Evolutionary conservation across 2,329 filamentous ascomycete species (phyloP), one percentile per base, ranked within the genome.

Genomic region (Geosmithia flava): DNA sequence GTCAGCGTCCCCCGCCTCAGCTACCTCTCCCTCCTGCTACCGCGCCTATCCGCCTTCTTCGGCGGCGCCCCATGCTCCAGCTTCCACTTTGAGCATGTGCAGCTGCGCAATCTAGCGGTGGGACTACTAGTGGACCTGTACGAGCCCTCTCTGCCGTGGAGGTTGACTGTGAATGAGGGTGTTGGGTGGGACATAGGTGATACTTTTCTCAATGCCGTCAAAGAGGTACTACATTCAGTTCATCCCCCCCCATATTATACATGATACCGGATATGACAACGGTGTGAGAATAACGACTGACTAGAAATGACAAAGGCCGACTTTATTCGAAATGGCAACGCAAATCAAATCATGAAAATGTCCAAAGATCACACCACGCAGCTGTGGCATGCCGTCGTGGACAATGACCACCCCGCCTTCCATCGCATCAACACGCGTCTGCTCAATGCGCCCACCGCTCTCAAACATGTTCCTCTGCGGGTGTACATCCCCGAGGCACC

Each of bases 301-400:
- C n/a, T n/a, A n/a, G n/a, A n/a, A n/a, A n/a, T n/a, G n/a, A 7
- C 11, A 37, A 49, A 80, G 73, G 89, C 90, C 29, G 89, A 95
- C 64, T 95, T 89, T 55, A 71, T 95, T 46, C 80, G 90, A 47
- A 91, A 93, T 55, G 88, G 89, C 43, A 93, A 85, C 48, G 88
- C 87, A 16, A 89, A 91, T 61, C 83, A 85, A 51, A 90, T 95
- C 58, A 95, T 95, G 87, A 83, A 81, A 48, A 70, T 96, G 58
- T 88, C 84, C 51, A 90, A 89, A 62, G 81, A 86, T 44, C 82
- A 95, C 62, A 93, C 87, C 15, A 87, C 82, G 7, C 78, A 83
- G 30, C 72, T 96, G 33, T 96, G 90, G 88, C 76, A 82, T 54
- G 77, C 86, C 10, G 86, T 95, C 42, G 75, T 83, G 62, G 78